Evolutionary conservation across 2,329 filamentous ascomycete species (phyloP).

Genomic region (Immersiporthe knoxdaviesiana): DNA sequence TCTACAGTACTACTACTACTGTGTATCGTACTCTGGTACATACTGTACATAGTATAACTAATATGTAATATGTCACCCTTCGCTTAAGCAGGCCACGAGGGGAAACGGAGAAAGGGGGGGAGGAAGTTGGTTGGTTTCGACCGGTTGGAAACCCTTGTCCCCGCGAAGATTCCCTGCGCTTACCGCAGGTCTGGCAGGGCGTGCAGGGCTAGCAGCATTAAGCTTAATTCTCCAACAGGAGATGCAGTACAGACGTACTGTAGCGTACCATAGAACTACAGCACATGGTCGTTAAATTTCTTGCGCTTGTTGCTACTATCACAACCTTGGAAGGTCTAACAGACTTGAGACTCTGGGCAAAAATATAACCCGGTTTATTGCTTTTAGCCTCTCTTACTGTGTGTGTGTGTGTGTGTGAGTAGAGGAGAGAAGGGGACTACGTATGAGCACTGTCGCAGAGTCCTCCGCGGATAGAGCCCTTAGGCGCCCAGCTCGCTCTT

Average conservation of each 20-base stretch:
- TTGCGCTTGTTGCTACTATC: background rate
- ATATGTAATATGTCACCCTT: background rate
- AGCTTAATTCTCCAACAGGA: background rate
- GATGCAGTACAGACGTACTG: background rate
- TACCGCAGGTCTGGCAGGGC: slow-evolving; percentile 2
- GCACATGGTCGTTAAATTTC: background rate
- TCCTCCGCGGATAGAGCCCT: too few species aligned
- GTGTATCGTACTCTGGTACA: background rate
- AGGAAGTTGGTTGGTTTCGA: background rate
- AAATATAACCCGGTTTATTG: background rate
- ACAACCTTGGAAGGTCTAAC: background rate
- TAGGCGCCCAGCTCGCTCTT: background rate
- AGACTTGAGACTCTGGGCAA: background rate
- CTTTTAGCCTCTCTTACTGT: background rate
- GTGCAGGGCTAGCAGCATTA: background rate
- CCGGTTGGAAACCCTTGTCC: slow-evolving; percentile 1
- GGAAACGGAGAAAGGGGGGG: too few species aligned
- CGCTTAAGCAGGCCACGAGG: background rate
- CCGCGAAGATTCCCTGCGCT: background rate
- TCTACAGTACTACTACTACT: background rate
- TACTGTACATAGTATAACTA: background rate
- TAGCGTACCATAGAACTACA: background rate
- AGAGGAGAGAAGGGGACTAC: too few species aligned
- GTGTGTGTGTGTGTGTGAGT: background rate
- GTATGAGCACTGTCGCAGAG: too few species aligned